phyloP scores from a whole-genome alignment of 768 basidiomycete genomes.

The Neoboletus subvelutipes region DNA sequence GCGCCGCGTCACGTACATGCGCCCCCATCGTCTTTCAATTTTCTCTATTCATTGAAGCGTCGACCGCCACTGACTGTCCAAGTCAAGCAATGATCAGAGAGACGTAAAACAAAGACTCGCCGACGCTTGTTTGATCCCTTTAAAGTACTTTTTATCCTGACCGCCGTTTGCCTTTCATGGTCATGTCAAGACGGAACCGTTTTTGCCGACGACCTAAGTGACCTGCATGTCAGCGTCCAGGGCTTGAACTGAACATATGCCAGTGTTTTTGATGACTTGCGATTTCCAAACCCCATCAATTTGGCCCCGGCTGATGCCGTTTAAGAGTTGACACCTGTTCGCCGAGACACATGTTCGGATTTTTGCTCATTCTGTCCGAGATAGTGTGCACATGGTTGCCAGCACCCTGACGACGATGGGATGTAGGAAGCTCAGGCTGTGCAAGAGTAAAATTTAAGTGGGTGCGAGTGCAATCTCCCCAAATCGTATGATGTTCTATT shows the following conservation, averaged over 20 bases:
- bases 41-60: constrained; percentile 19
- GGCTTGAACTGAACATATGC: no score
- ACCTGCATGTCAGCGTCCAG: neutral
- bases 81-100: neutral
- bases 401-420: constrained; percentile 8
- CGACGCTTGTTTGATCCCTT: constrained; percentile 18
- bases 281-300: neutral
- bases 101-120: constrained; percentile 27
- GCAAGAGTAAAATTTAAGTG: neutral
- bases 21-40: constrained; percentile 9
- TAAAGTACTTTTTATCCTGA: neutral
- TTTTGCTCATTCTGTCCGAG: neutral
- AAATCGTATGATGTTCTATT: constrained; percentile 1
- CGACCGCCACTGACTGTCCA: constrained; percentile 6
- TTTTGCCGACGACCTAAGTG: neutral
- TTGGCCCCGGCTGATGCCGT: constrained; percentile 6
- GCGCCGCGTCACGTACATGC: constrained; percentile 8
- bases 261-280: neutral
- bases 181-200: neutral
- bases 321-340: constrained; percentile 3
- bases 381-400: neutral
- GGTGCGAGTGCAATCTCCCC: neutral
- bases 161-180: neutral
- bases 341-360: neutral
- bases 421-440: constrained; percentile 3